Evolutionary conservation across 2,329 filamentous ascomycete genomes (phyloP), one percentile per base, ranked within the genome.

Genomic region (Exserohilum turcica): DNA sequence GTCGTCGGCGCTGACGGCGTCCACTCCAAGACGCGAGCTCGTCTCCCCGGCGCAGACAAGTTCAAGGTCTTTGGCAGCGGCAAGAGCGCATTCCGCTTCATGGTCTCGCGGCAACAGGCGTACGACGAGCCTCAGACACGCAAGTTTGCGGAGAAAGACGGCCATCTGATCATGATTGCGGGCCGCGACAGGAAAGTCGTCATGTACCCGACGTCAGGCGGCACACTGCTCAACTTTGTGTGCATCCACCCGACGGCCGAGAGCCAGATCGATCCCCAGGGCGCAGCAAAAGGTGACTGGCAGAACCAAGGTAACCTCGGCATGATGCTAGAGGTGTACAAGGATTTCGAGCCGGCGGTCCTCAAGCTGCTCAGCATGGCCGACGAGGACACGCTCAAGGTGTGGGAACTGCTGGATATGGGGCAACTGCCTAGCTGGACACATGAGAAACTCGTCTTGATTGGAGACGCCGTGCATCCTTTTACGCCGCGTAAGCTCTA

Each of bases 391-490:
- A 71, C 68, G 9, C 38, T 76, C 43, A 76, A 75, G 49, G 70
- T 76, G 3, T 69, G 73, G 72, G 68, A 71, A 46, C 42, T 74
- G 40, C 43, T 74, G 13, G 87, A 90, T 57, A 87, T 88, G 82
- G 79, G 83, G 3, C 72, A 78, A 1, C 68, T 89, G 13, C 78
- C 80, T 0, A 77, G 72, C 0, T 90, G 85, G 82, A 74, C 77
- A 0, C 78, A 81, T 2, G 81, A 72, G 0, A 78, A 76, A 5
- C 66, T 88, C 15, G 84, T 79, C 1, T 68, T 89, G 0, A 69
- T 90, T 0, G 87, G 87, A 0, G 87, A 90, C 65, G 85, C 87
- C 0, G 87, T 85, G 0, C 87, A 90, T 66, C 86, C 87, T 0
- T 88, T 89, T 62, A 74, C 86, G 0, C 87, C 86, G 12, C 81